Conservation (phyloP, 2,329 filamentous ascomycete genomes). For the Diplocarpon mali region DNA sequence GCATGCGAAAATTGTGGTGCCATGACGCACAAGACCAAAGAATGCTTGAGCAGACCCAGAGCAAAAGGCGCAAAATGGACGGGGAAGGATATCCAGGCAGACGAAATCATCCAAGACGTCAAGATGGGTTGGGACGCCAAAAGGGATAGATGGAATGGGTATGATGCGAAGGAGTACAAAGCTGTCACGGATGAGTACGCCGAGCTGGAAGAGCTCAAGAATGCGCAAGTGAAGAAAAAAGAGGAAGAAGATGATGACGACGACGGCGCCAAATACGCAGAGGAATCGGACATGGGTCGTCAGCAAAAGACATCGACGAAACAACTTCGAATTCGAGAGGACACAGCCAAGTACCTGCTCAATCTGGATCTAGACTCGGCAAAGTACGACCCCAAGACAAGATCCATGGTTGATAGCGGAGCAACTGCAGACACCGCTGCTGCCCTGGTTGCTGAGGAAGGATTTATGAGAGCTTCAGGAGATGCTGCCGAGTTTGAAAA, state of each 20-base stretch:
- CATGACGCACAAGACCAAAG: conserved; percentile 92
- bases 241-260: conserved; percentile 42
- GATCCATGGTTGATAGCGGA: conserved; percentile 78
- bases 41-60: conserved; percentile 80
- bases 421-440: conserved; percentile 72
- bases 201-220: conserved; percentile 65
- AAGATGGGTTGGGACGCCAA: conserved; percentile 94
- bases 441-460: conserved; percentile 80
- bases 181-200: conserved; percentile 84
- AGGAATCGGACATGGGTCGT: conserved; percentile 93
- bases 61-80: conserved; percentile 88
- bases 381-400: conserved; percentile 94
- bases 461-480: conserved; percentile 78
- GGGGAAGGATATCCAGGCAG: conserved; percentile 84
- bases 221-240: conserved; percentile 36
- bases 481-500: conserved; percentile 88
- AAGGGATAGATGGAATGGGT: conserved; percentile 96
- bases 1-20: conserved; percentile 97
- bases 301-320: conserved; percentile 84
- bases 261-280: conserved; percentile 69
- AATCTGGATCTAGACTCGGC: conserved; percentile 94
- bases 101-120: conserved; percentile 78
- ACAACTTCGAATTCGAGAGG: conserved; percentile 84
- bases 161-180: conserved; percentile 77
- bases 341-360: conserved; percentile 91